Evolutionary conservation across 345 rosid genomes (phyloP), one percentile per base, ranked within the genome.

Genomic region (Camelina neglecta): DNA sequence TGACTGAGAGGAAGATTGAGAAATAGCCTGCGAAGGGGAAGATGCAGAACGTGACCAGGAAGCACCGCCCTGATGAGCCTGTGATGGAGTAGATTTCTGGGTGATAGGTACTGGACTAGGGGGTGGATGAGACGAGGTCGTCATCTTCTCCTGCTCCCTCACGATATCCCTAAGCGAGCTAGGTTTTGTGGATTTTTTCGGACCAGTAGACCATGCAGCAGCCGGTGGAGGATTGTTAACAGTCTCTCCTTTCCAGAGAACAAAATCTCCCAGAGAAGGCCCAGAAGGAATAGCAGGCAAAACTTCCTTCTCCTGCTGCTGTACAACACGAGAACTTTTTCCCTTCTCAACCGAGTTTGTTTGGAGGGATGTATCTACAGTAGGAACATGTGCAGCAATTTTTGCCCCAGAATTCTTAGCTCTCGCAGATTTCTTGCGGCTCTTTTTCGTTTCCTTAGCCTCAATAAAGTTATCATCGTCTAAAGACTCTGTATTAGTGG

Each of bases 261-360:
- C 98, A 85, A 92, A 95, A 85, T 95, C 99, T 78, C 98, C 99
- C 79, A 93, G 81, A 31, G 98, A 93, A 68, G 94, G 98, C 13
- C 99, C 98, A 7, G 93, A 86, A 7, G 98, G 99, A 69, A 95
- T 80, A 77, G 88, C 72, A 44, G 93, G 93, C 81, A 89, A 80
- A 10, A 84, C 83, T 69, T 89, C 98, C 83, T 87, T 82, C 78
- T 84, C 95, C 75, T 79, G 90, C 76, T 81, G 90, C 78, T 86
- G 90, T 55, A 76, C 81, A 48, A 49, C 5, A 7, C 89, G 96
- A 68, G 93, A 72, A 56, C 73, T 82, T 82, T 88, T 92, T n/a
- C 87, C 82, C 81, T 89, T 96, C 77, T 91, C 98, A 65, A 79
- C 67, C 47, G 98, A 79, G 80, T 85, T 87, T 42, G 88, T 81